phyloP scores from a whole-genome alignment of 352 stramenopile genomes.

The Nothophytophthora sp. region DNA sequence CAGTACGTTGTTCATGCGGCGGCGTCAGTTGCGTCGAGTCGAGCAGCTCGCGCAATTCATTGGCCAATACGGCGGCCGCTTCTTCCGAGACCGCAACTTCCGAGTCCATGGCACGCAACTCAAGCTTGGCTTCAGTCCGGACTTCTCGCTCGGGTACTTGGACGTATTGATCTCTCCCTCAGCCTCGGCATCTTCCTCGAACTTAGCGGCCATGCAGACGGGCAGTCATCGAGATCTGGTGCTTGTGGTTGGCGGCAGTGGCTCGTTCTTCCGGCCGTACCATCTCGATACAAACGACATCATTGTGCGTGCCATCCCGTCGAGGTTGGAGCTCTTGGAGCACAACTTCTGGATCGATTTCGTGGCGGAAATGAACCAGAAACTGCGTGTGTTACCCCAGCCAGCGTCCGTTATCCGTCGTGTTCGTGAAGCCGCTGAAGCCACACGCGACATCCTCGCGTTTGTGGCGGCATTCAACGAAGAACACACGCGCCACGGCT shows the following conservation, averaged over 20 bases:
- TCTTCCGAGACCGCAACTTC: slow-evolving; percentile 85
- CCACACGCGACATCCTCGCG: slow-evolving; percentile 39
- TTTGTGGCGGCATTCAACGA: slow-evolving; percentile 65
- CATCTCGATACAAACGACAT: slow-evolving; percentile 87
- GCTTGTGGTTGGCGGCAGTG: slow-evolving; percentile 69
- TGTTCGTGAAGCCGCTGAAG: slow-evolving; percentile 25
- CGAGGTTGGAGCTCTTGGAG: slow-evolving; percentile 63
- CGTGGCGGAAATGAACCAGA: slow-evolving; percentile 68
- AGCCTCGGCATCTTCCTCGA: slow-evolving; percentile 24
- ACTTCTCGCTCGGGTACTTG: slow-evolving; percentile 85
- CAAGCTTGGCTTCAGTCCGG: slow-evolving; percentile 82
- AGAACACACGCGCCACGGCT: slow-evolving; percentile 53
- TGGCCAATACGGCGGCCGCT: slow-evolving; percentile 61
- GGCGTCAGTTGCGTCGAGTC: slow-evolving; percentile 62
- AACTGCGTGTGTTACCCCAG: slow-evolving; percentile 65
- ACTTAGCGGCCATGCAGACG: slow-evolving; percentile 28
- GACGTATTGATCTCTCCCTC: slow-evolving; percentile 65
- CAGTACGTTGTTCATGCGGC: slow-evolving; percentile 65
- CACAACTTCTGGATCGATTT: slow-evolving; percentile 89
- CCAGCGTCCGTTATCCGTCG: slow-evolving; percentile 42
- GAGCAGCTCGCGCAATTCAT: slow-evolving; percentile 71
- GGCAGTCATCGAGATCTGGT: slow-evolving; percentile 32
- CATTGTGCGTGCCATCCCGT: slow-evolving; percentile 71
- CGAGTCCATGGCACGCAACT: slow-evolving; percentile 72
- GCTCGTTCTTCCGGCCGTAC: slow-evolving; percentile 81